Evolutionary conservation across 2,329 filamentous ascomycete species (phyloP).

Genomic region (Alternaria infectoria): DNA sequence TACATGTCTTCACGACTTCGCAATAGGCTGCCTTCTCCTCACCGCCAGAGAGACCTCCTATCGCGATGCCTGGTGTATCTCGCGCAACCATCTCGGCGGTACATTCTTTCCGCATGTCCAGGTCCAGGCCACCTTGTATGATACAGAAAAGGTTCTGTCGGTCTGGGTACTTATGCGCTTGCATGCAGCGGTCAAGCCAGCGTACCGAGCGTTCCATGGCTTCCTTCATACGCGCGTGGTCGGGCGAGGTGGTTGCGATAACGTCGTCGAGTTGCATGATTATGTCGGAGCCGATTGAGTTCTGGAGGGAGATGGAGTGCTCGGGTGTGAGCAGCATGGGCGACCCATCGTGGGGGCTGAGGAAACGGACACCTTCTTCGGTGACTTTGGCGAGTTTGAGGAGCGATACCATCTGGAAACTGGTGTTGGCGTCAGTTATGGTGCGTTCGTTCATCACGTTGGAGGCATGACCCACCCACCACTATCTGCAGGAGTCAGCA

Average conservation of each 20-base stretch:
- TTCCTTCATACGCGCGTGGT: slow-evolving; percentile 84
- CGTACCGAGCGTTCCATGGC: slow-evolving; percentile 94
- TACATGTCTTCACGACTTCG: slow-evolving; percentile 86
- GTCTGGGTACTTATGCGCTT: slow-evolving; percentile 81
- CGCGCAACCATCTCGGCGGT: slow-evolving; percentile 85
- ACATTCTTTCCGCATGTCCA: slow-evolving; percentile 84
- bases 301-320: slow-evolving; percentile 94
- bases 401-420: slow-evolving; percentile 98
- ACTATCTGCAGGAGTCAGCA: slow-evolving; percentile 51
- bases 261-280: slow-evolving; percentile 99
- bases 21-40: slow-evolving; percentile 95
- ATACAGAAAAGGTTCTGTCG: slow-evolving; percentile 97
- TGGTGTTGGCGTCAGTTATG: slow-evolving; percentile 52
- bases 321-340: slow-evolving; percentile 98
- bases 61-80: slow-evolving; percentile 94
- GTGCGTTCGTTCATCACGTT: slow-evolving; percentile 17
- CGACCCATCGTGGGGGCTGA: slow-evolving; percentile 93
- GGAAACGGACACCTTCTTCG: slow-evolving; percentile 92
- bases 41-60: slow-evolving; percentile 91
- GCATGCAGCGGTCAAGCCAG: slow-evolving; percentile 95
- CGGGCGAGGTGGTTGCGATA: slow-evolving; percentile 92
- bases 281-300: slow-evolving; percentile 96
- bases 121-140: slow-evolving; percentile 92
- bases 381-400: slow-evolving; percentile 92
- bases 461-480: slow-evolving; percentile 50